Conservation (phyloP, 352 stramenopile species). For the Phytopythium kandeliae region DNA sequence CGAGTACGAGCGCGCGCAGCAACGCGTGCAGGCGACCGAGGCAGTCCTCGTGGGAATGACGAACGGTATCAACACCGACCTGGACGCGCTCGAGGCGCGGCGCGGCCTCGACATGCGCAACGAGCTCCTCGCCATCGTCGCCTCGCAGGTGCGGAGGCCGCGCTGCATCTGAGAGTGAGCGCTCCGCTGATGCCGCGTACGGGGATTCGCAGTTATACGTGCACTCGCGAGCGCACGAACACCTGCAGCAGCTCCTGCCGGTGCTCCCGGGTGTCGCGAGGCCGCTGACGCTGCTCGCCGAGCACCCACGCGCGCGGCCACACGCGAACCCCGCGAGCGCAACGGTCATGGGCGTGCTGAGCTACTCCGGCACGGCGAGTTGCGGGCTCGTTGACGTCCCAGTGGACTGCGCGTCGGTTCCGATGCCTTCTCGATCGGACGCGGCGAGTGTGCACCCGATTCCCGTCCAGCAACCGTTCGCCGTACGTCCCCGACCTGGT, state of each 20-base stretch:
- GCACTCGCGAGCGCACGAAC: constrained; percentile 51
- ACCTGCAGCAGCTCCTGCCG: constrained; percentile 71
- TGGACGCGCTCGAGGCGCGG: constrained; percentile 54
- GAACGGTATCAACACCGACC: constrained; percentile 57
- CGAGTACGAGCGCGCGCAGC: constrained; percentile 65
- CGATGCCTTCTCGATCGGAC: constrained; percentile 15
- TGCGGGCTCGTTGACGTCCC: constrained; percentile 39
- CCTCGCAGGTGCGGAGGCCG: constrained; percentile 32
- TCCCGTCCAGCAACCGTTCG: constrained; percentile 31
- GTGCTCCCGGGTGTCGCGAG: constrained; percentile 57
- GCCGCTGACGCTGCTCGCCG: constrained; percentile 46
- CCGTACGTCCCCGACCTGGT: constrained; percentile 14
- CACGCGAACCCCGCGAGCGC: constrained; percentile 34
- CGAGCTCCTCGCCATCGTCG: constrained; percentile 69
- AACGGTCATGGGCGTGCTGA: constrained; percentile 48
- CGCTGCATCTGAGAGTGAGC: background rate
- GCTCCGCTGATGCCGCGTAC: background rate
- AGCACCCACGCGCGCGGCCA: constrained; percentile 42
- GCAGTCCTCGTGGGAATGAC: constrained; percentile 41
- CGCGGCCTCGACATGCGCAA: constrained; percentile 70
- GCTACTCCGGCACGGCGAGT: constrained; percentile 43
- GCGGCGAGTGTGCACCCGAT: constrained; percentile 54
- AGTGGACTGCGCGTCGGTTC: constrained; percentile 35
- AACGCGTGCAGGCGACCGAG: constrained; percentile 44
- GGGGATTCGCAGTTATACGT: constrained; percentile 40